Conservation (phyloP, 345 rosid genomes). For the Geranium rotundifolium region DNA sequence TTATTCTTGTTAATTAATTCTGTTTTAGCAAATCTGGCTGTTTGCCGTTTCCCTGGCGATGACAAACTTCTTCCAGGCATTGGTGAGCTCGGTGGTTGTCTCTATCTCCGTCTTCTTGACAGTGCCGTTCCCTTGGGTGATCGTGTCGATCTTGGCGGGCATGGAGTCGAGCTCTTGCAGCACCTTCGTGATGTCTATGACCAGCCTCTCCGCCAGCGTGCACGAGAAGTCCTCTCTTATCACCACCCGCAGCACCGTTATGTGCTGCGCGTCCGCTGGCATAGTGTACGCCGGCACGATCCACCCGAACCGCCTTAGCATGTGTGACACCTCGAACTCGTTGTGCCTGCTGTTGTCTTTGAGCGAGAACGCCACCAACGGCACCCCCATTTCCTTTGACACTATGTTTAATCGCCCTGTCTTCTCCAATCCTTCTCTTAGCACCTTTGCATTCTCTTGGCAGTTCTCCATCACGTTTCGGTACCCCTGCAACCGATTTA, state of each 20-base stretch:
- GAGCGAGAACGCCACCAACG: constrained; percentile 81
- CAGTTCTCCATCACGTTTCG: constrained; percentile 87
- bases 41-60: constrained; percentile 33
- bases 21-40: constrained; percentile 53
- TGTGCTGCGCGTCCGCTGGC: constrained; percentile 75
- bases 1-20: background rate
- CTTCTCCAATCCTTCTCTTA: constrained; percentile 63
- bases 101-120: constrained; percentile 59
- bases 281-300: too few relatives aligned
- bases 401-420: constrained; percentile 66
- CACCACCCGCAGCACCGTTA: constrained; percentile 86
- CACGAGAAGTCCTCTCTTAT: constrained; percentile 88
- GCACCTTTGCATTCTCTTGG: constrained; percentile 51
- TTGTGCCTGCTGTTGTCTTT: constrained; percentile 52
- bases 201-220: constrained; percentile 79
- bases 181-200: constrained; percentile 63
- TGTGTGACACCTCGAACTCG: constrained; percentile 70
- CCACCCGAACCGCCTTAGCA: constrained; percentile 88
- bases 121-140: constrained; percentile 4
- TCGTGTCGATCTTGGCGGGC: constrained; percentile 33
- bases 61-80: constrained; percentile 68
- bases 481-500: constrained; percentile 40
- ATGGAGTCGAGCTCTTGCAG: constrained; percentile 57
- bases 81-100: constrained; percentile 50
- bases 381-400: constrained; percentile 79